phyloP scores from a whole-genome alignment of 2,329 filamentous ascomycete species.

The Ophiocordyceps unilateralis region DNA sequence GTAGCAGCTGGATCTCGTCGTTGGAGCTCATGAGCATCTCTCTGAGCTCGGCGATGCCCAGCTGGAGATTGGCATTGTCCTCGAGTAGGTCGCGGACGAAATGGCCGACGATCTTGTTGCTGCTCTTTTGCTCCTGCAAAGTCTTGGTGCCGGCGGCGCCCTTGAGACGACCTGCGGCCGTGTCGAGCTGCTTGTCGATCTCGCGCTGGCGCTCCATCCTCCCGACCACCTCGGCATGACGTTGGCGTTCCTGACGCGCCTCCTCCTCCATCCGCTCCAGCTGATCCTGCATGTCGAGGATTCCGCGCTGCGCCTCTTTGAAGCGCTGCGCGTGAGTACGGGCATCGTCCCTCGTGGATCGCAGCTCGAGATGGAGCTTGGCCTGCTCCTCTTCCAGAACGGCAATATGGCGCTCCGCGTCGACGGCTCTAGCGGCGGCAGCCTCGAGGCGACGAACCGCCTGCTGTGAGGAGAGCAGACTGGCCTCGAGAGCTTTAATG shows the following conservation, averaged over 20 bases:
- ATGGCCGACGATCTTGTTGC: conserved; percentile 67
- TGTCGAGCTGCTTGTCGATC: conserved; percentile 67
- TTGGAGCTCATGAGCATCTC: conserved; percentile 86
- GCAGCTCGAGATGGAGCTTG: conserved; percentile 49
- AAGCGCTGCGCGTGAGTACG: conserved; percentile 66
- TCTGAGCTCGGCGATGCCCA: conserved; percentile 77
- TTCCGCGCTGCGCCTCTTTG: conserved; percentile 66
- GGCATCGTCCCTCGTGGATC: conserved; percentile 54
- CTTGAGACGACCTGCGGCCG: conserved; percentile 64
- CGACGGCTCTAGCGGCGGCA: conserved; percentile 56
- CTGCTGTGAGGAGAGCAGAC: conserved; percentile 59
- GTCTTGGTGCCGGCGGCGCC: conserved; percentile 59
- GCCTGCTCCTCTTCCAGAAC: conserved; percentile 70
- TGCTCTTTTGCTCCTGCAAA: conserved; percentile 38
- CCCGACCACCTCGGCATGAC: conserved; percentile 63
- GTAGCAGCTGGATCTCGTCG: conserved; percentile 75
- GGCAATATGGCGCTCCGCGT: conserved; percentile 65
- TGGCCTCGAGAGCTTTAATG: conserved; percentile 59
- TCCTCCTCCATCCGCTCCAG: conserved; percentile 80
- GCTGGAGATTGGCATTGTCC: conserved; percentile 86
- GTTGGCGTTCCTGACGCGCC: conserved; percentile 59
- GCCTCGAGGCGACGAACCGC: conserved; percentile 58
- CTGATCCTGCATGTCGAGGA: conserved; percentile 69
- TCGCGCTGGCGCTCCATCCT: conserved; percentile 72
- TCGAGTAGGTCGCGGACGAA: conserved; percentile 92